Conservation (phyloP, 2,329 filamentous ascomycete genomes). For the Colletotrichum sp. region DNA sequence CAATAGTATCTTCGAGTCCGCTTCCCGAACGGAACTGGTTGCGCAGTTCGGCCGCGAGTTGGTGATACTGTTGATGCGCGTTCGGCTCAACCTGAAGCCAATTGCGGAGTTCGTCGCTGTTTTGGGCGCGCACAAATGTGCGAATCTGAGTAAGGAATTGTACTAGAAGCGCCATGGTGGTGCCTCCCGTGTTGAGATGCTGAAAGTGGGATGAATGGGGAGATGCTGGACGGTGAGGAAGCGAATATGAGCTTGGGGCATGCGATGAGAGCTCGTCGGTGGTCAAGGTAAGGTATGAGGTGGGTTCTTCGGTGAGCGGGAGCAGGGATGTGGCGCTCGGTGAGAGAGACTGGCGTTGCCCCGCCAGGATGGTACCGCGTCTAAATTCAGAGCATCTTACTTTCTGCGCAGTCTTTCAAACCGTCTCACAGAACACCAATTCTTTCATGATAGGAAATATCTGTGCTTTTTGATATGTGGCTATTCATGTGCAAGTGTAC, state of each 20-base stretch:
- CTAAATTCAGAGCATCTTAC: background rate
- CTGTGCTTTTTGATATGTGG: background rate
- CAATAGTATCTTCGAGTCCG: conserved; percentile 67
- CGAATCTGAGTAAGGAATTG: conserved; percentile 73
- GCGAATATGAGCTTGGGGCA: background rate
- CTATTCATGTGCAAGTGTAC: background rate
- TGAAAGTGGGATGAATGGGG: background rate
- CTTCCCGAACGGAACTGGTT: conserved; percentile 53
- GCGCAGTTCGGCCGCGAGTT: conserved; percentile 72
- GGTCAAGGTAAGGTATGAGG: background rate
- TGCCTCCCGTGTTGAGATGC: conserved; percentile 3
- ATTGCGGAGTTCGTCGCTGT: conserved; percentile 69
- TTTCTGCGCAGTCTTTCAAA: background rate
- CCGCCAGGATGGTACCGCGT: background rate
- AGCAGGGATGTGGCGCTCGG: background rate
- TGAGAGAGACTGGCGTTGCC: background rate
- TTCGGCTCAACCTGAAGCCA: conserved; percentile 80
- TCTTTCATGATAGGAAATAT: no score
- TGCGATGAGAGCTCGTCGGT: background rate
- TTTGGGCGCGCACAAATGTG: conserved; percentile 63
- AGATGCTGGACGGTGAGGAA: background rate
- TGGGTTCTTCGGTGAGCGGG: conserved; percentile 8
- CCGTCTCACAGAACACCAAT: background rate
- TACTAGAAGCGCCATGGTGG: conserved; percentile 65
- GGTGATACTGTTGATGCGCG: conserved; percentile 69